phyloP scores from a whole-genome alignment of 441 rosid genomes.

The Aleurites moluccanus region DNA sequence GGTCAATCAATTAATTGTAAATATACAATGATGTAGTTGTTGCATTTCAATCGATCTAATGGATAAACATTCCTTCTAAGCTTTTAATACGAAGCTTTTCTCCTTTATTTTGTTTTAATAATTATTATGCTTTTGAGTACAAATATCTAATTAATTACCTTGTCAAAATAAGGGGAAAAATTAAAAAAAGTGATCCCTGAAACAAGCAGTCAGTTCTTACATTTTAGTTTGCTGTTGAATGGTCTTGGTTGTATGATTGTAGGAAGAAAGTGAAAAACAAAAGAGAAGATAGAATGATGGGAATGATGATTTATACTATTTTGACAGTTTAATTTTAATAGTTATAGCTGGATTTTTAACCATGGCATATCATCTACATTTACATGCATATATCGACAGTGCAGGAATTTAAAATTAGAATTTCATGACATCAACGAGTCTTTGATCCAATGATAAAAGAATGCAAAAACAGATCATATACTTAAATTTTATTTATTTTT shows the following conservation, averaged over 20 bases:
- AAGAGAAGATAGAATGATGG: background rate
- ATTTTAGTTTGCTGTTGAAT: background rate
- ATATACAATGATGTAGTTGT: no score
- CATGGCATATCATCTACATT: no score
- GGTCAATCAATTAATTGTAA: no score
- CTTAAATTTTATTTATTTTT: background rate
- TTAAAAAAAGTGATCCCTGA: background rate
- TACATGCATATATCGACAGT: no score
- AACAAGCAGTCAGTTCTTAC: background rate
- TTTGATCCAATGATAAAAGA: no score
- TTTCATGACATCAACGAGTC: no score
- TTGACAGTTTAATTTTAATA: background rate
- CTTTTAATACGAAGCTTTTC: no score
- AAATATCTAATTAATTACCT: background rate
- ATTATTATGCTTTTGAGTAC: background rate
- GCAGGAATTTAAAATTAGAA: no score
- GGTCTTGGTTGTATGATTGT: slow-evolving; percentile 3
- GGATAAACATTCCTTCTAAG: no score
- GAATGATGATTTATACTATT: background rate
- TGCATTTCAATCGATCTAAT: no score
- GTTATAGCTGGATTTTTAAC: background rate
- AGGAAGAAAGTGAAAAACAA: background rate
- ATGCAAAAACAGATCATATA: no score
- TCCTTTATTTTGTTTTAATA: background rate
- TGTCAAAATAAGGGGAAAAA: background rate